Evolutionary conservation across 805 yeast genomes (phyloP).

Genomic region (Dipodascus geniculatus): DNA sequence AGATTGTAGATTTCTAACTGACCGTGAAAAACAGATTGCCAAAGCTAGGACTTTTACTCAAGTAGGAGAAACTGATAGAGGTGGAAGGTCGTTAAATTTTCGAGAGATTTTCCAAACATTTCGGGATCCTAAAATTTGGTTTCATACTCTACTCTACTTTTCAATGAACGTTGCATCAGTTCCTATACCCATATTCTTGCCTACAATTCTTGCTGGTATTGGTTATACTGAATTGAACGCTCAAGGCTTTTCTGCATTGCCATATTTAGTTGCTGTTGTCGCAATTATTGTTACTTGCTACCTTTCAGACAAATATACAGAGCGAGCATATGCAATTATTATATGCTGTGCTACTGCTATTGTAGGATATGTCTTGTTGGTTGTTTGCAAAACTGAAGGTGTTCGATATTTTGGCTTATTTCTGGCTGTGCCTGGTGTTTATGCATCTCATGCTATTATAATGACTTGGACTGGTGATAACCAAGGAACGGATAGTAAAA

Average conservation of each 20-base stretch:
- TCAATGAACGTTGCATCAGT: background rate
- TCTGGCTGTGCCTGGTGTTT: constrained; percentile 12
- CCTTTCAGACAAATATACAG: background rate
- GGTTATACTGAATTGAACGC: background rate
- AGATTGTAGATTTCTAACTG: background rate
- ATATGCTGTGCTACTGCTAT: background rate
- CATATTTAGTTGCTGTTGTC: background rate
- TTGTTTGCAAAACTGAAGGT: background rate
- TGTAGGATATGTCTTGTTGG: background rate
- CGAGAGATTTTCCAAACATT: background rate
- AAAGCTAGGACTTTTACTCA: background rate
- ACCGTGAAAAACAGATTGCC: constrained; percentile 1
- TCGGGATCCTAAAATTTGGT: constrained; percentile 4
- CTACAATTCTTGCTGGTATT: background rate
- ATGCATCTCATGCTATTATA: constrained; percentile 15
- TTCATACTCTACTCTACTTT: constrained; percentile 1
- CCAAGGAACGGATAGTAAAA: constrained; percentile 21
- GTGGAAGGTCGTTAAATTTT: background rate
- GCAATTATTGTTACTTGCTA: background rate
- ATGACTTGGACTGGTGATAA: constrained; percentile 22
- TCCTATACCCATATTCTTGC: constrained; percentile 1
- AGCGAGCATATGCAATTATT: background rate
- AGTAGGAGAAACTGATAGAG: background rate
- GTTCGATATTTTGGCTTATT: background rate
- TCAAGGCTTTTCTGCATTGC: constrained; percentile 1